These are phyloP conservation scores for Meredithiella fracta DNA, from an alignment of 2,329 filamentous ascomycete genomes.

Conservation along the genomic window DNA sequence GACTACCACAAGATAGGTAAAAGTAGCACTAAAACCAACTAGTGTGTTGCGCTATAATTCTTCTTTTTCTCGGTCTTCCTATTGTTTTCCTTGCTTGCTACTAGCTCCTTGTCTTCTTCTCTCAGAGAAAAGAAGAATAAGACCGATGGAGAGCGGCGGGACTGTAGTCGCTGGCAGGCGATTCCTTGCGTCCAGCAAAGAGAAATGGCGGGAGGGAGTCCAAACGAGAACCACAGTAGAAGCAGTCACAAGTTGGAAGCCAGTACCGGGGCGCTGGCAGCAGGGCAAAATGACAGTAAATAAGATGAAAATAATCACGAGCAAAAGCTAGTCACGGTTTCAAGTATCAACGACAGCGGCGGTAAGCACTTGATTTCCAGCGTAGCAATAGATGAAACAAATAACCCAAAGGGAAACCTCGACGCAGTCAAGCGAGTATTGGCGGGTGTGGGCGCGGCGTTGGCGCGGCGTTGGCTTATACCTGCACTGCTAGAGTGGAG, in stretches of 20 bases:
- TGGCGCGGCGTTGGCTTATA: constrained; percentile 10
- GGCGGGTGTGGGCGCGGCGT: constrained; percentile 6
- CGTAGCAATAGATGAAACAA: not conserved
- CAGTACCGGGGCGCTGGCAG: not conserved
- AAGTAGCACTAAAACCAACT: not conserved
- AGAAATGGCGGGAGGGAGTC: constrained; percentile 1
- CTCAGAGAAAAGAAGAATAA: not conserved
- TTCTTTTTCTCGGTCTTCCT: not conserved
- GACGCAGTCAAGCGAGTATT: not conserved
- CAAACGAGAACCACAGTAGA: not conserved
- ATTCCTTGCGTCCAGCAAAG: constrained; percentile 1
- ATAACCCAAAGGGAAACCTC: not conserved
- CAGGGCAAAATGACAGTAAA: no score
- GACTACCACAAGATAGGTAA: no score
- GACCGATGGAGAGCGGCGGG: not conserved
- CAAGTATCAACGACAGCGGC: no score
- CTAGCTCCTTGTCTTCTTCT: no score
- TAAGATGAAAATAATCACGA: no score
- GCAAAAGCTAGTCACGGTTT: no score
- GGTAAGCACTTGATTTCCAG: not conserved
- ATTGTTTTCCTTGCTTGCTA: not conserved
- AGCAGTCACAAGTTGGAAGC: not conserved
- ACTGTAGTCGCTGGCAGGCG: not conserved
- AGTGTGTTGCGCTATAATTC: not conserved
- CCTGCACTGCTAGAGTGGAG: not conserved